Base-by-base conservation (phyloP, 768 basidiomycete genomes). In the Trametes cingulata region DNA sequence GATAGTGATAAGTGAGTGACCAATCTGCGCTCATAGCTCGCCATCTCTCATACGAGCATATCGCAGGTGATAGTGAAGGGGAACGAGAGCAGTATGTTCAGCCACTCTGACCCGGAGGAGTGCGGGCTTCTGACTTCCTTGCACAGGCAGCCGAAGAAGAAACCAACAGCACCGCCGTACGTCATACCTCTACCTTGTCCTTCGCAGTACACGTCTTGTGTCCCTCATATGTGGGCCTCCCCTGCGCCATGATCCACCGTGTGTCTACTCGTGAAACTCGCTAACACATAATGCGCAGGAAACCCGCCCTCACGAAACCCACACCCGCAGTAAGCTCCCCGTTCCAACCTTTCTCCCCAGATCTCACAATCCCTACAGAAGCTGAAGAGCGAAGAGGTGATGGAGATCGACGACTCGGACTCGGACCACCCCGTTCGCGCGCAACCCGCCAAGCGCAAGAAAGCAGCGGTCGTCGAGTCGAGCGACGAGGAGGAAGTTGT, bases 401-500 rank as follows among this genome's bases (percentile, higher is more conserved):
- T 71, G 68, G 66, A 67, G 17, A 55, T 63, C 12, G 68, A 65
- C 41, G 60, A 65, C 29, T 65, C 65, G 13, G 61, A 43, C 14
- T 20, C 64, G 40, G 60, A 61, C 3, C 43, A 22, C 6, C 53
- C 60, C 12, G 20, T 36, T 1, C 57, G 43, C 6, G 41, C 52
- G 15, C 59, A 61, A 22, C 20, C 58, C 17, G 29, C 58, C 37
- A 72, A 72, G 58, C 69, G 69, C 36, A 71, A 68, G 61, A 72
- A 71, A 40, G 60, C 65, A 4, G 52, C 61, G 6, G 65, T 63
- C 2, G 39, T 73, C 5, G 50, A 66, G 2, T 69, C 69, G 0
- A 71, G 69, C 56, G 71, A 68, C 42, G 69, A 67, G 19, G 69
- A 69, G 14, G 70, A 69, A 12, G 67, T 65, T 2, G 62, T 58